Conservation (phyloP, 805 yeast species). For the Ogataea saltuana region DNA sequence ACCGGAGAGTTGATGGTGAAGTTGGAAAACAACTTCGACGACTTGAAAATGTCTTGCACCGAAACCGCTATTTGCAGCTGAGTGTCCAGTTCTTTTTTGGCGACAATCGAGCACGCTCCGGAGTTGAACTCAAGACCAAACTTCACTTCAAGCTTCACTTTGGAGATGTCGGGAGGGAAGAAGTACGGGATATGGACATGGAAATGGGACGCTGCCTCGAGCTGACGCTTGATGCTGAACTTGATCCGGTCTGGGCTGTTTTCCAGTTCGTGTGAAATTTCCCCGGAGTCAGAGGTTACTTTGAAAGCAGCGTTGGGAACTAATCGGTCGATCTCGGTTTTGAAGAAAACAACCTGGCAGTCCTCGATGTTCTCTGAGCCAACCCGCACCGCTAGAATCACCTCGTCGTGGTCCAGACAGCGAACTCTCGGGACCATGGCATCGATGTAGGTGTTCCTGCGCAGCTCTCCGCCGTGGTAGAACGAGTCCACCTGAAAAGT, state of each 20-base stretch:
- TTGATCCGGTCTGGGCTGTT: constrained; percentile 17
- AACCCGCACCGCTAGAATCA: constrained; percentile 21
- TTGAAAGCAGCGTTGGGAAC: constrained; percentile 21
- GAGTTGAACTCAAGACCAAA: constrained; percentile 25
- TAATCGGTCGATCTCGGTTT: constrained; percentile 33
- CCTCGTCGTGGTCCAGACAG: constrained; percentile 31
- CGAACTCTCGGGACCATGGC: constrained; percentile 27
- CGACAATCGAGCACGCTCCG: constrained; percentile 20
- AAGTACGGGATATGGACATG: constrained; percentile 33
- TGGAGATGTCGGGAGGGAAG: constrained; percentile 37
- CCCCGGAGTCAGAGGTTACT: constrained; percentile 10
- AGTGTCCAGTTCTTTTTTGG: constrained; percentile 45
- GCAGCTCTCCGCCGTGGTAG: constrained; percentile 8
- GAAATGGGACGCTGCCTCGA: constrained; percentile 14
- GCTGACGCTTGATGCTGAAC: constrained; percentile 16
- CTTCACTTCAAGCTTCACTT: constrained; percentile 29
- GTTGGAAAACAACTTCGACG: constrained; percentile 57
- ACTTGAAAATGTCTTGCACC: constrained; percentile 75
- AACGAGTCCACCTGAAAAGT: constrained; percentile 23
- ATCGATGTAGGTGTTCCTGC: constrained; percentile 23
- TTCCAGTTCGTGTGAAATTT: constrained; percentile 17
- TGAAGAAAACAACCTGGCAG: constrained; percentile 24
- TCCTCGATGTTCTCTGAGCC: constrained; percentile 23
- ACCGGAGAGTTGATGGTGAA: constrained; percentile 67
- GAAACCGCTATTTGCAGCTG: constrained; percentile 66